Evolutionary conservation across 73 alveolate genomes (phyloP).

Genomic region (Blepharisma stoltei): DNA sequence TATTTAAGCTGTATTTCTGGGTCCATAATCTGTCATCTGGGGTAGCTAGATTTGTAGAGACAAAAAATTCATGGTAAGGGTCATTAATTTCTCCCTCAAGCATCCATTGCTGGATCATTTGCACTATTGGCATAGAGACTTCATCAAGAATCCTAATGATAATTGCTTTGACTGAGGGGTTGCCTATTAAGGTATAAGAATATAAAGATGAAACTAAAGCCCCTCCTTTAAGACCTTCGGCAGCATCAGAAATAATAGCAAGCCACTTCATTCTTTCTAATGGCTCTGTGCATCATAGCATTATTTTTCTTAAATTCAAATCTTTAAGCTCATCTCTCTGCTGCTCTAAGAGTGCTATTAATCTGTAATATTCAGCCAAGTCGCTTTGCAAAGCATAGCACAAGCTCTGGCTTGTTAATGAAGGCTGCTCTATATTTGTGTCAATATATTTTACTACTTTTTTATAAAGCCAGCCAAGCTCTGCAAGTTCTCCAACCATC

Average conservation of each 20-base stretch:
- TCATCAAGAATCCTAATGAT: slow-evolving; percentile 51
- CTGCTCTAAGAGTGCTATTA: slow-evolving; percentile 70
- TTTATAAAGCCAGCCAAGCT: slow-evolving; percentile 82
- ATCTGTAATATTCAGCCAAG: slow-evolving; percentile 79
- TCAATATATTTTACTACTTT: slow-evolving; percentile 62
- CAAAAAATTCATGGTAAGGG: slow-evolving; percentile 82
- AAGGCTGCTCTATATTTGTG: slow-evolving; percentile 46
- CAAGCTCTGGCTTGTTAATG: slow-evolving; percentile 64
- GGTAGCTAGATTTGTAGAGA: slow-evolving; percentile 58
- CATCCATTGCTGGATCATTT: slow-evolving; percentile 84
- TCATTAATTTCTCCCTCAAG: slow-evolving; percentile 87
- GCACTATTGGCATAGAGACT: slow-evolving; percentile 58
- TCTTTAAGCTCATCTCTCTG: slow-evolving; percentile 57
- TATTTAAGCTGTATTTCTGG: slow-evolving; percentile 69
- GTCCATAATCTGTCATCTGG: slow-evolving; percentile 83
- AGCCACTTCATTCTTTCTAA: slow-evolving; percentile 86
- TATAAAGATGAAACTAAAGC: slow-evolving; percentile 71
- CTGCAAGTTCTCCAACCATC: slow-evolving; percentile 72
- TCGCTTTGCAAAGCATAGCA: slow-evolving; percentile 76
- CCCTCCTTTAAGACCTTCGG: slow-evolving; percentile 79
- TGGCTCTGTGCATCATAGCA: slow-evolving; percentile 81
- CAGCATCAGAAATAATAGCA: slow-evolving; percentile 71
- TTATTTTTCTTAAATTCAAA: slow-evolving; percentile 69
- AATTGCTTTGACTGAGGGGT: slow-evolving; percentile 49
- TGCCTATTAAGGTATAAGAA: slow-evolving; percentile 58